Percentiles rank a stretch among this genome's conserved stretches.
Evolutionary conservation across 352 stramenopile species (phyloP).

Genomic region (Pythium insidiosum): DNA sequence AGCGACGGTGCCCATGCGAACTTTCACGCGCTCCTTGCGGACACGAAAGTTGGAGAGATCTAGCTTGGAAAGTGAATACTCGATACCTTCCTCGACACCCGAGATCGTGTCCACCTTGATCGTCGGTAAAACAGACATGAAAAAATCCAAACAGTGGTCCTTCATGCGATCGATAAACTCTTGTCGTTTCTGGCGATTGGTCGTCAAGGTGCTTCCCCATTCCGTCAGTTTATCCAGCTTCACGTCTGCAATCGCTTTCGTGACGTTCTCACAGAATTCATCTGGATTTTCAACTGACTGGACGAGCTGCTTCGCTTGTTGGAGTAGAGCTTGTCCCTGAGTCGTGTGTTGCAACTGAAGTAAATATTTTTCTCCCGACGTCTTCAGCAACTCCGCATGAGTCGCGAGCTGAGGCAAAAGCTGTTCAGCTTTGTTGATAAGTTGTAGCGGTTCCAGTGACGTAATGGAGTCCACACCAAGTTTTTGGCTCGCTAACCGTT

Average conservation of each 20-base stretch:
- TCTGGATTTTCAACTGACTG: slow-evolving; percentile 71
- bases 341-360: slow-evolving; percentile 60
- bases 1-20: slow-evolving; percentile 69
- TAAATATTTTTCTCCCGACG: slow-evolving; percentile 66
- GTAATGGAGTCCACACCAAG: slow-evolving; percentile 51
- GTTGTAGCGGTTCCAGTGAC: slow-evolving; percentile 35
- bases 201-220: slow-evolving; percentile 56
- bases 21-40: slow-evolving; percentile 81
- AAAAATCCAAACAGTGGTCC: slow-evolving; percentile 80
- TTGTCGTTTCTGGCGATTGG: slow-evolving; percentile 59
- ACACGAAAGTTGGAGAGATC: slow-evolving; percentile 80
- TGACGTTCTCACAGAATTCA: slow-evolving; percentile 64
- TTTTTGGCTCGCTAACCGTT: slow-evolving; percentile 50
- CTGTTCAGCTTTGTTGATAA: slow-evolving; percentile 59
- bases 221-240: slow-evolving; percentile 59
- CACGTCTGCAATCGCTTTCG: slow-evolving; percentile 55
- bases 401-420: slow-evolving; percentile 48
- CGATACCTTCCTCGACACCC: slow-evolving; percentile 64
- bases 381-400: slow-evolving; percentile 36
- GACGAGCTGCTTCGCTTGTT: slow-evolving; percentile 61
- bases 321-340: slow-evolving; percentile 54
- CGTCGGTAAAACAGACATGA: slow-evolving; percentile 75
- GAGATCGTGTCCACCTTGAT: slow-evolving; percentile 81
- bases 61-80: slow-evolving; percentile 70
- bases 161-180: slow-evolving; percentile 77